Evolutionary conservation across 345 rosid species (phyloP).

Genomic region (Arabidopsis suecica): DNA sequence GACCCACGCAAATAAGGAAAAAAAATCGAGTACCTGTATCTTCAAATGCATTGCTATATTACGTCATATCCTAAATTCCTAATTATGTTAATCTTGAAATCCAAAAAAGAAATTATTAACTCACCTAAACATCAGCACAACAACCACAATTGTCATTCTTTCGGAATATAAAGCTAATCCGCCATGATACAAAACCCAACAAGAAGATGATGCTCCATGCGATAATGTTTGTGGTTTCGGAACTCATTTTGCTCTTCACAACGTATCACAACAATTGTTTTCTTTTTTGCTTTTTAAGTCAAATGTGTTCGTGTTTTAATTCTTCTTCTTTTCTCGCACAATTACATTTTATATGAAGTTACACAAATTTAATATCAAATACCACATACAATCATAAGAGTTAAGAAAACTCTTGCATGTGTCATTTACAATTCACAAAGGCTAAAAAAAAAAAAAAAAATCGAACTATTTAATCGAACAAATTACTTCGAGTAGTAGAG

Average conservation of each 20-base stretch:
- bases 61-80: too few species aligned
- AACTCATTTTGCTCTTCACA: constrained; percentile 18
- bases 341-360: constrained; percentile 5
- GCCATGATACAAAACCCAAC: constrained; percentile 12
- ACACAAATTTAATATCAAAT: neutral
- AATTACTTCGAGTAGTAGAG: neutral
- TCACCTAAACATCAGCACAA: neutral
- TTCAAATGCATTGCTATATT: too few species aligned
- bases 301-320: neutral
- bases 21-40: too few species aligned
- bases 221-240: constrained; percentile 3
- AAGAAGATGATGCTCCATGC: constrained; percentile 1
- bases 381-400: neutral
- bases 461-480: too few species aligned
- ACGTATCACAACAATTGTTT: neutral
- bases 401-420: constrained; percentile 16
- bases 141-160: constrained; percentile 5
- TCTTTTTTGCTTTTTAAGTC: neutral
- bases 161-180: neutral
- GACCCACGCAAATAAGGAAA: too few species aligned
- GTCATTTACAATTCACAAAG: neutral
- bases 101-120: neutral
- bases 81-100: too few species aligned
- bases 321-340: neutral
- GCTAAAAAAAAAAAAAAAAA: neutral